Base-by-base conservation (phyloP, 2,329 filamentous ascomycete species). In the Ustilaginoidea virens region DNA sequence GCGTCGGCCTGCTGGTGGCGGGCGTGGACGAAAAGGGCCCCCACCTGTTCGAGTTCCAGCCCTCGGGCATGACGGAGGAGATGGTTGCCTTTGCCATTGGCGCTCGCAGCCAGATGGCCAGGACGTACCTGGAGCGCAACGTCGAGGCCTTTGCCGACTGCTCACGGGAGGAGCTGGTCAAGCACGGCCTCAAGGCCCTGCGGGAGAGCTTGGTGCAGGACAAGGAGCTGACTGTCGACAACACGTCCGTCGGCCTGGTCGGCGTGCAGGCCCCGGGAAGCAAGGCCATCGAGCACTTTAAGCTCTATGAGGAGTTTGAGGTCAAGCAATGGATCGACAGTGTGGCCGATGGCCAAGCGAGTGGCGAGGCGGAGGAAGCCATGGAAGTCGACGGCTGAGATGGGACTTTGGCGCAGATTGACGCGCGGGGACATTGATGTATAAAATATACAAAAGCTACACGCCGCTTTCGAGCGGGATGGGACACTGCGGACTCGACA, bases 21-120 rank as follows among this genome's bases (percentile, higher is more conserved):
- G 90, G 90, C 39, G 83, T 96, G 30, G 90, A 98, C 54, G 83
- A 92, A 48, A 75, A 78, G 27, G 90, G 90, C 17, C 85, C 90
- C 22, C 90, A 98, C 60, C 71, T 98, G 38, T 98, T 92, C 60
- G 90, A 98, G 60, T 98, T 98, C 67, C 87, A 94, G 61, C 90
- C 90, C 8, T 82, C 74, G 31, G 90, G 90, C 27, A 79, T 96
- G 68, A 94, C 85, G 45, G 81, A 94, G 51, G 90, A 98, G 69
- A 96, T 96, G 83, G 55, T 80, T 28, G 90, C 90, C 15, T 94
- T 87, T 51, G 87, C 86, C 34, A 98, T 98, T 52, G 90, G 90
- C 30, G 90, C 90, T 27, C 70, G 90, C 44, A 90, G 80, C 54
- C 90, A 98, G 63, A 96, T 96, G 83, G 90, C 90, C 15, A 68